Evolutionary conservation across 176 grass and related monocot species (phyloP).

Genomic region (Phragmites australis): DNA sequence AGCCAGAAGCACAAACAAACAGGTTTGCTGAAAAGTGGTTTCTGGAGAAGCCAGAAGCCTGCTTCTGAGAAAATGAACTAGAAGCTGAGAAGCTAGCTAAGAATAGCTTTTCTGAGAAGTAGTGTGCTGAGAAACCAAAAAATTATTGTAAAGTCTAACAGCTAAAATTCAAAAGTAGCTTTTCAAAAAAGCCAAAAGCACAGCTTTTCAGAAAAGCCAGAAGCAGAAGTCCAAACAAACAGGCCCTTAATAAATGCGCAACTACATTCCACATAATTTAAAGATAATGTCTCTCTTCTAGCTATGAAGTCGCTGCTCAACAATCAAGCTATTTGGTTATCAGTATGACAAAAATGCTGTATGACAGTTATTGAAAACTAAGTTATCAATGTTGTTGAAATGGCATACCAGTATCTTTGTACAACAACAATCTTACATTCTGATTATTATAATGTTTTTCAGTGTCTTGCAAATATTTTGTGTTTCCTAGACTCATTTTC

Average conservation of each 20-base stretch:
- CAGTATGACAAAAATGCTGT: background rate
- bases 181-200: too few relatives aligned
- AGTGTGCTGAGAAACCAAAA: too few relatives aligned
- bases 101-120: too few relatives aligned
- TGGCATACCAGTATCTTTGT: background rate
- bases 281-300: background rate
- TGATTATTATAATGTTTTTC: conserved; percentile 1
- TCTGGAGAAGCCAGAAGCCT: too few relatives aligned
- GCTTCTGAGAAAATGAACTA: too few relatives aligned
- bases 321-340: background rate
- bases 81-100: too few relatives aligned
- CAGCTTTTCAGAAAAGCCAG: too few relatives aligned
- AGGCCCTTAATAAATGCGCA: conserved; percentile 3
- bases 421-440: background rate
- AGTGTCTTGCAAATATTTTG: background rate
- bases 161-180: too few relatives aligned
- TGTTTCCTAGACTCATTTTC: background rate
- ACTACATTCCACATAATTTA: background rate
- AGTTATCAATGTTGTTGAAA: conserved; percentile 4
- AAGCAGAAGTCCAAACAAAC: too few relatives aligned
- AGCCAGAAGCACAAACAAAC: too few relatives aligned
- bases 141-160: too few relatives aligned
- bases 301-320: background rate
- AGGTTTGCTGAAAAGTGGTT: too few relatives aligned
- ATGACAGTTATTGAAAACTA: background rate